Conservation (phyloP, 1,284 basidiomycete species). For the Coniferiporia sulphurascens region DNA sequence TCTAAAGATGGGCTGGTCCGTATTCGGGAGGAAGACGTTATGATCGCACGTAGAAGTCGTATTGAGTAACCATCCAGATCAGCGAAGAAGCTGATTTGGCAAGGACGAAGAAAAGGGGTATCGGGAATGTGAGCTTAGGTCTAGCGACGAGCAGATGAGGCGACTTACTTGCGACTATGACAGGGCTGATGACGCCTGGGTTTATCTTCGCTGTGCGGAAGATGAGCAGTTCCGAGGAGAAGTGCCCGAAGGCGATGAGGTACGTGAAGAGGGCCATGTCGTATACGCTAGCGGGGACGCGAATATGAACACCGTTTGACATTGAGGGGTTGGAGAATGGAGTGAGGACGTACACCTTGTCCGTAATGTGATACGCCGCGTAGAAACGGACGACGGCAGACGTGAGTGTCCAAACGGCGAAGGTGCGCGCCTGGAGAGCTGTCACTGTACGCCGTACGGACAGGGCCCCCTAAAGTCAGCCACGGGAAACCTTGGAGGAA, state of each 20-base stretch:
- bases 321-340: conserved; percentile 10
- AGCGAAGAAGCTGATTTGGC: conserved; percentile 54
- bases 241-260: conserved; percentile 87
- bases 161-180: conserved; percentile 83
- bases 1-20: background rate
- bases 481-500: background rate
- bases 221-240: conserved; percentile 79
- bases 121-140: background rate
- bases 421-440: conserved; percentile 78
- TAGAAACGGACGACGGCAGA: conserved; percentile 78
- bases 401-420: conserved; percentile 84
- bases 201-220: conserved; percentile 74
- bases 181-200: conserved; percentile 65
- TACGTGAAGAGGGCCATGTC: conserved; percentile 86
- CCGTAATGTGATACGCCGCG: conserved; percentile 82
- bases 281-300: conserved; percentile 61
- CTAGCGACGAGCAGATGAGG: background rate
- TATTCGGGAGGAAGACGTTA: background rate
- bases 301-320: conserved; percentile 11
- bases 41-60: conserved; percentile 54
- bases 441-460: conserved; percentile 54
- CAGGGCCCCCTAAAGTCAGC: background rate
- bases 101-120: background rate
- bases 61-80: conserved; percentile 79
- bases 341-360: conserved; percentile 62